A percentile compares a stretch with the other conserved stretches of the same genome.
Conservation (phyloP, 176 grass and related monocot genomes). For the Thalia dealbata region DNA sequence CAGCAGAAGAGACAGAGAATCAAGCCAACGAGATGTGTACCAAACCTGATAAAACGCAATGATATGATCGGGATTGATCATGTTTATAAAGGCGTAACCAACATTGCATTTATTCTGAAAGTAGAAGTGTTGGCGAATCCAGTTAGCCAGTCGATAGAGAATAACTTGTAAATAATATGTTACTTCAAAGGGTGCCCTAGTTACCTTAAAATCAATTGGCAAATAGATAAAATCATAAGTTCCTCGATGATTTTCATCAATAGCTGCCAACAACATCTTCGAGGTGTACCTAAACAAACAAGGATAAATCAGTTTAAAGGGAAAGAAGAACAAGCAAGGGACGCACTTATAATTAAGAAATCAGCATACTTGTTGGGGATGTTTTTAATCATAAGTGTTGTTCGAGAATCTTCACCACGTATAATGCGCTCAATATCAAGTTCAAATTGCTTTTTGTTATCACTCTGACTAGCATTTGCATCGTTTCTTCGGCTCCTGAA, state of each 20-base stretch:
- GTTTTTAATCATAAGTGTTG: conserved; percentile 96
- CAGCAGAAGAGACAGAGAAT: not conserved
- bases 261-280: conserved; percentile 78
- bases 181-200: conserved; percentile 3
- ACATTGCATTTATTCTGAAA: conserved; percentile 96
- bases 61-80: conserved; percentile 78
- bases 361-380: conserved; percentile 78
- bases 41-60: conserved; percentile 81
- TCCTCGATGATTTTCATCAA: conserved; percentile 88
- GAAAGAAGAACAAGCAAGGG: not conserved
- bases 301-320: conserved; percentile 1
- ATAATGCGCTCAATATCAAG: conserved; percentile 65
- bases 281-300: conserved; percentile 58
- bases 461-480: conserved; percentile 38
- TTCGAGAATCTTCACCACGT: conserved; percentile 67
- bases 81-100: conserved; percentile 98
- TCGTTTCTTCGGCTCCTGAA: conserved; percentile 64
- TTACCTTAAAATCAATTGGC: conserved; percentile 97
- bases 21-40: not conserved
- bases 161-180: not conserved
- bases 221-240: conserved; percentile 99
- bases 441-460: conserved; percentile 81
- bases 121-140: conserved; percentile 12
- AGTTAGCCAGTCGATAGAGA: conserved; percentile 23
- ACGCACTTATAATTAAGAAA: conserved; percentile 8